Evolutionary conservation across 2,329 filamentous ascomycete species (phyloP), one percentile per base, ranked within the genome.

Genomic region (Cylindrodendrum hubeiense): DNA sequence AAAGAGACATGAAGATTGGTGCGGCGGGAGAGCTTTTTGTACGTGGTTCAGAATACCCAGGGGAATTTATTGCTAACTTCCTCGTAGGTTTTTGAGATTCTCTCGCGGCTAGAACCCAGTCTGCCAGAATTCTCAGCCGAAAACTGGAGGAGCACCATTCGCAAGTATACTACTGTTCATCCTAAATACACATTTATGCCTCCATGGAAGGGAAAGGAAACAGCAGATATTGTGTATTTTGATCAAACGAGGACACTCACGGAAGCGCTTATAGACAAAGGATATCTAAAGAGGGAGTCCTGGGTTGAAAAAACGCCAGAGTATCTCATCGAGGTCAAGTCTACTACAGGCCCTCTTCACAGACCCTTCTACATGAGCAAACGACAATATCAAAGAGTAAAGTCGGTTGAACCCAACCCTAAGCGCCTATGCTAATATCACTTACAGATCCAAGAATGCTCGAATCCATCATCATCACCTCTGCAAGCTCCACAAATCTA

Each of bases 181-280:
- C n/a, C n/a, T 17, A 49, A 49, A 8, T 49, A 49, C 46, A 30
- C 46, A 5, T 26, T 30, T 3, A 49, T 49, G 46, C 24, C 17
- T 3, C 17, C 46, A 4, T 49, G 46, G 46, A 49, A 30, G 2
- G 46, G 46, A 5, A 33, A 13, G 2, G 46, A 49, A 49, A 86
- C 82, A 0, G 76, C 84, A 0, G 85, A 87, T 52, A 78, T 87
- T 17, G 77, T 79, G 0, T 87, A 87, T 60, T 55, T 63, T 1
- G 84, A 87, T 66, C 19, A 21, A 1, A 28, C 69, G 4, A 70
- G 80, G 22, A 54, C 33, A 0, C 63, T 84, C 60, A 82, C 84
- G 1, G 50, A 59, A 1, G 37, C 78, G 5, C 63, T 85, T 3
- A 71, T 81, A 3, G 67, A 75, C 7, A 72, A 72, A n/a, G 77